Conservation (phyloP, 805 yeast species). For the Nakazawaea wickerhamii region DNA sequence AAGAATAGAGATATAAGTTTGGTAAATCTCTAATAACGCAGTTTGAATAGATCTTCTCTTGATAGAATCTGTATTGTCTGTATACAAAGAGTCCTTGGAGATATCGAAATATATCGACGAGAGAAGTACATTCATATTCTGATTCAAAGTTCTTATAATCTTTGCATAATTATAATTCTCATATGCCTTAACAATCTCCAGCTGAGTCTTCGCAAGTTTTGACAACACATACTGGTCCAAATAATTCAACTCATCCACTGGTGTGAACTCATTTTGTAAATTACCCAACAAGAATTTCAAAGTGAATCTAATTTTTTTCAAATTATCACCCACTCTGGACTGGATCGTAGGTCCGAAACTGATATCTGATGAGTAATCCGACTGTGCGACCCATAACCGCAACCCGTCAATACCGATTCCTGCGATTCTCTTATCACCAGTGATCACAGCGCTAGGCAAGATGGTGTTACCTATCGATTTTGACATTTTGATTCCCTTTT, state of each 20-base stretch:
- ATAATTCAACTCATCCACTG: constrained; percentile 32
- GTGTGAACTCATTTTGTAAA: constrained; percentile 33
- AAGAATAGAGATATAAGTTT: constrained; percentile 57
- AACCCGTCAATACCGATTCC: constrained; percentile 86
- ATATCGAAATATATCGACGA: constrained; percentile 85
- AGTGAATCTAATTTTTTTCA: constrained; percentile 79
- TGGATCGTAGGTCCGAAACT: constrained; percentile 66
- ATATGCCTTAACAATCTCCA: constrained; percentile 39
- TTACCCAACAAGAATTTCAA: constrained; percentile 81
- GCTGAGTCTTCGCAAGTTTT: constrained; percentile 44
- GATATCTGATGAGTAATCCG: constrained; percentile 81
- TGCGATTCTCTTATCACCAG: constrained; percentile 53
- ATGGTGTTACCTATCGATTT: constrained; percentile 85
- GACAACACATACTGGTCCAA: constrained; percentile 63
- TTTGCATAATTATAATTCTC: constrained; percentile 59
- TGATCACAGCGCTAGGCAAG: constrained; percentile 60
- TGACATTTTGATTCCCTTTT: constrained; percentile 85
- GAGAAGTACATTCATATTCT: constrained; percentile 67
- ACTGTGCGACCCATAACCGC: constrained; percentile 84
- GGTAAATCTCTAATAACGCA: constrained; percentile 55
- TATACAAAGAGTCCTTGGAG: constrained; percentile 79
- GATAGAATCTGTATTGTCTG: constrained; percentile 45
- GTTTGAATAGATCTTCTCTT: constrained; percentile 59
- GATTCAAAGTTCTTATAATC: constrained; percentile 61
- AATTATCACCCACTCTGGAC: constrained; percentile 69